These are phyloP conservation scores for Tolypocladium ovalisporum DNA, from an alignment of 2,329 filamentous ascomycete species.

Conservation along the genomic window DNA sequence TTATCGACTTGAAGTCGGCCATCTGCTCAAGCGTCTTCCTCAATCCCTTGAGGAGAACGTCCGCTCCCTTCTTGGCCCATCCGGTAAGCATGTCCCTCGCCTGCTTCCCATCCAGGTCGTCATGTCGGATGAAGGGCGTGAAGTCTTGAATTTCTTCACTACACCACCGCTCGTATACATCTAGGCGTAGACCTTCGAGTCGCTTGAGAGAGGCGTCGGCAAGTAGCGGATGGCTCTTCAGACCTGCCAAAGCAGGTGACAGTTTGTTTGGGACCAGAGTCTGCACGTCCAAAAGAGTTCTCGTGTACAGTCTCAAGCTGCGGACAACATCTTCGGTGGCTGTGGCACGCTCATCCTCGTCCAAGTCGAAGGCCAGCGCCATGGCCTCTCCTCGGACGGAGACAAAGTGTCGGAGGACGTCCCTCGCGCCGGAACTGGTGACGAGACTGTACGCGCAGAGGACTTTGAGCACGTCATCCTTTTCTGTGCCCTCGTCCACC, in stretches of 20 bases:
- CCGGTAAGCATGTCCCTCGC: conserved; percentile 47
- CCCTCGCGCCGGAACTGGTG: conserved; percentile 67
- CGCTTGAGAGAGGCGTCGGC: conserved; percentile 56
- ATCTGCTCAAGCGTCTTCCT: conserved; percentile 47
- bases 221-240: conserved; percentile 63
- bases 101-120: conserved; percentile 54
- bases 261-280: conserved; percentile 63
- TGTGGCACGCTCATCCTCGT: conserved; percentile 28
- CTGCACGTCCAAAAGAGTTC: conserved; percentile 69
- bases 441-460: conserved; percentile 75
- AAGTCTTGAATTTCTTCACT: conserved; percentile 74
- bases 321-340: conserved; percentile 42
- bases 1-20: conserved; percentile 56
- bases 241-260: conserved; percentile 52
- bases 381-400: conserved; percentile 62
- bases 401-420: conserved; percentile 71
- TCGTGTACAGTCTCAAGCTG: conserved; percentile 62
- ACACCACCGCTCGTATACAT: conserved; percentile 71
- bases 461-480: conserved; percentile 54
- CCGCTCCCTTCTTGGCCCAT: conserved; percentile 54
- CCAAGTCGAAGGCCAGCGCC: conserved; percentile 44
- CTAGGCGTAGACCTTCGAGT: conserved; percentile 62
- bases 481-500: conserved; percentile 39
- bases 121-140: conserved; percentile 76
- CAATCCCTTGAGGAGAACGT: conserved; percentile 51